Evolutionary conservation across 768 basidiomycete species (phyloP), one percentile per base, ranked within the genome.

Genomic region (Mycena vitilis): DNA sequence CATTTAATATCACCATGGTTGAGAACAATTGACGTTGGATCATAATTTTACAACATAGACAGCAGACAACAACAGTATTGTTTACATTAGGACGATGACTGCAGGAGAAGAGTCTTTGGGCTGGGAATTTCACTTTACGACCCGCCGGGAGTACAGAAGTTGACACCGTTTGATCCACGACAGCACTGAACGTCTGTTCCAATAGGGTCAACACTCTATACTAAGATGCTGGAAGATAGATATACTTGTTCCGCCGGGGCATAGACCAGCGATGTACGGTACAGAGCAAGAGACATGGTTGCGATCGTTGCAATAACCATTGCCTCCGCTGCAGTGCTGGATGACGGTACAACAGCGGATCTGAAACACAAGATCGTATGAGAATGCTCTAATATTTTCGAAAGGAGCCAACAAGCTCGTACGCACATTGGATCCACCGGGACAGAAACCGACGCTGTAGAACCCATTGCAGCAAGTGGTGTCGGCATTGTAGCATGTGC

Each of bases 401-500:
- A 30, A 30, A 30, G 30, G 30, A 30, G n/a, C 5, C 23, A 51
- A 3, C 9, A 6, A 23, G 12, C 11, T 22, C 9, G 49, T 51
- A 25, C 49, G 22, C 49, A 51, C 49, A 51, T 51, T 51, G 13
- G 49, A 22, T 51, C 6, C 9, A 23, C 49, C 49, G 49, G 49
- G 49, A 51, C 49, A 51, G 49, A 51, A 51, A 15, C 49, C 49
- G 49, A 25, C 22, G n/a, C 22, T 51, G 49, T 51, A 51, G 49
- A 51, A 51, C 25, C 49, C 49, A 51, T 51, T 25, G 22, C 49
- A 51, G 49, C 49, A 51, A 4, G n/a, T 23, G 23, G 11, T 51
- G 25, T 25, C 15, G 15, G 49, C 49, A 22, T 51, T 51, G 22
- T 30, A 23, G 49, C 49, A 51, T 51, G 22, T 15, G 9, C 49